Evolutionary conservation across 2,329 filamentous ascomycete species (phyloP).

Genomic region (Neonectria coccinea): DNA sequence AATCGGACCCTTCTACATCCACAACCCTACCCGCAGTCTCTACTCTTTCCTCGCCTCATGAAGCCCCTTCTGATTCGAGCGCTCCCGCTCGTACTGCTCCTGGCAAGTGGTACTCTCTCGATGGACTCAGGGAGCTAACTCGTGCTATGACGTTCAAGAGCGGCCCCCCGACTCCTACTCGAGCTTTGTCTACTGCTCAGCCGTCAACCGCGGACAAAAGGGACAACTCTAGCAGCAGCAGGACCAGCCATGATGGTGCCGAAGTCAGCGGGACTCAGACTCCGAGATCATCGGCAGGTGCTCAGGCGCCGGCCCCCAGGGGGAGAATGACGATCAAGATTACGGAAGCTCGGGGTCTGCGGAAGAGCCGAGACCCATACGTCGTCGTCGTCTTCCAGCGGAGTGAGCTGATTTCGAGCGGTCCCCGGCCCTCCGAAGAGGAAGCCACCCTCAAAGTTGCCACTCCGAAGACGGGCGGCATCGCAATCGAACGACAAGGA

Average conservation of each 20-base stretch:
- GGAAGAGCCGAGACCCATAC: slow-evolving; percentile 88
- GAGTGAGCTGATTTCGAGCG: slow-evolving; percentile 94
- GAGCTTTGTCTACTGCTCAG: slow-evolving; percentile 78
- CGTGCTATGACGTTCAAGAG: slow-evolving; percentile 81
- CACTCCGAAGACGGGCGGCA: slow-evolving; percentile 64
- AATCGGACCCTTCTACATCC: slow-evolving; percentile 35
- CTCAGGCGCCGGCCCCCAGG: slow-evolving; percentile 77
- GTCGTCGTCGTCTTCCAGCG: slow-evolving; percentile 97
- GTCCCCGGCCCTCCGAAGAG: slow-evolving; percentile 74
- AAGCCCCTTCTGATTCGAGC: slow-evolving; percentile 63
- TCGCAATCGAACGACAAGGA: slow-evolving; percentile 75
- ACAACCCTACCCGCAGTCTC: slow-evolving; percentile 37
- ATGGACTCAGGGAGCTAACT: slow-evolving; percentile 89
- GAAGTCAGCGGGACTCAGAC: slow-evolving; percentile 66
- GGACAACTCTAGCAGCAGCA: slow-evolving; percentile 52
- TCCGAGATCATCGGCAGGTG: slow-evolving; percentile 59
- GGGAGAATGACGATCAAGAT: slow-evolving; percentile 94
- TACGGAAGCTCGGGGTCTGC: slow-evolving; percentile 83
- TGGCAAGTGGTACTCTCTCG: slow-evolving; percentile 71
- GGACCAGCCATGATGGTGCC: slow-evolving; percentile 56
- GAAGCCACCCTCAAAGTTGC: slow-evolving; percentile 63
- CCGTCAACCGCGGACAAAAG: slow-evolving; percentile 63
- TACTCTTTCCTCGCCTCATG: slow-evolving; percentile 46
- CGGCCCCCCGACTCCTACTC: slow-evolving; percentile 89
- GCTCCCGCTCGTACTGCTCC: slow-evolving; percentile 52